A percentile compares a stretch with the other conserved stretches of the same genome.
Conservation (phyloP, 2,329 filamentous ascomycete species). For the Alternaria longipes region DNA sequence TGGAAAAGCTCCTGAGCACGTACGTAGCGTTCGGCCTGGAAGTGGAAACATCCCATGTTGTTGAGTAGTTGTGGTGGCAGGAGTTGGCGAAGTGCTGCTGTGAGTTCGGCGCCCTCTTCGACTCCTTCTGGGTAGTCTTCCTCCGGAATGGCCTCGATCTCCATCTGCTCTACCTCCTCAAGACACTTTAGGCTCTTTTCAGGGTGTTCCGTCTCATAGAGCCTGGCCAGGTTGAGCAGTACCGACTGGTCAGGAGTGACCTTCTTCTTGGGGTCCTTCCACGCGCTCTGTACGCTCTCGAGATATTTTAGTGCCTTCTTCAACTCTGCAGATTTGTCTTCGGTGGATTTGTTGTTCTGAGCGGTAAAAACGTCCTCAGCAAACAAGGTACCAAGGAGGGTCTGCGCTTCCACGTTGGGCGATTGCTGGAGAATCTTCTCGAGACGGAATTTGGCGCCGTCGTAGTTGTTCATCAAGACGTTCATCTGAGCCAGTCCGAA, state of each 20-base stretch:
- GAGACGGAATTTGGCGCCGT: constrained; percentile 89
- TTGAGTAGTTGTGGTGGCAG: constrained; percentile 92
- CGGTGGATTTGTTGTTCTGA: constrained; percentile 75
- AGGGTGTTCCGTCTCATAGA: constrained; percentile 86
- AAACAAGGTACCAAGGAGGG: constrained; percentile 87
- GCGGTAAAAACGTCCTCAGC: constrained; percentile 92
- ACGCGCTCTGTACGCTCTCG: constrained; percentile 83
- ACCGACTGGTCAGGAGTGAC: constrained; percentile 84
- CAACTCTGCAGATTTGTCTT: constrained; percentile 85
- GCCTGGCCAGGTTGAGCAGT: constrained; percentile 85
- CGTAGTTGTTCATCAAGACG: constrained; percentile 82
- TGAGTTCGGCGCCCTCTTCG: constrained; percentile 58
- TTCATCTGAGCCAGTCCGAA: constrained; percentile 92
- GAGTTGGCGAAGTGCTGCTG: constrained; percentile 73
- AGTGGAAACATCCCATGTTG: constrained; percentile 97
- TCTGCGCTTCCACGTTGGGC: constrained; percentile 87
- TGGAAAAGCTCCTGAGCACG: constrained; percentile 89
- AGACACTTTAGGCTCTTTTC: constrained; percentile 94
- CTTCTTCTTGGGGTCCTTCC: constrained; percentile 93
- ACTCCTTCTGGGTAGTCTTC: constrained; percentile 71
- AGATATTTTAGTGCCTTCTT: constrained; percentile 88
- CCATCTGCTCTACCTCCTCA: constrained; percentile 89
- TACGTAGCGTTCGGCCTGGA: constrained; percentile 82
- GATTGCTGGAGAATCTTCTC: constrained; percentile 93
- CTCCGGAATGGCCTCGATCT: constrained; percentile 78